Conservation (phyloP, 2,329 filamentous ascomycete genomes). For the Sporothrix brasiliensis region DNA sequence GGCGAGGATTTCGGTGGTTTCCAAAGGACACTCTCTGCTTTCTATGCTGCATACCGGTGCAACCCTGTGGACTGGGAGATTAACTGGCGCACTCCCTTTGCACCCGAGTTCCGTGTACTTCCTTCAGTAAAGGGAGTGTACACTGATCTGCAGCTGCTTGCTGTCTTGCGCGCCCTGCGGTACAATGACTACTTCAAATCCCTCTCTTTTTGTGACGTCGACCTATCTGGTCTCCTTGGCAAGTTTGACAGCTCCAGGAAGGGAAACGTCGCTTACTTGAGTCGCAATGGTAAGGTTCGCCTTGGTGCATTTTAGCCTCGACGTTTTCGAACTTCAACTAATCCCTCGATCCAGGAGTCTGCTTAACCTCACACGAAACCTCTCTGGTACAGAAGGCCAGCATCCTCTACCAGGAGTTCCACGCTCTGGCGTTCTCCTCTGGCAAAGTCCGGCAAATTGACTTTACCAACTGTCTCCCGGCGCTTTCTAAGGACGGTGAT, state of each 20-base stretch:
- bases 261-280: conserved; percentile 55
- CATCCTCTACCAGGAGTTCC: conserved; percentile 59
- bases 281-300: conserved; percentile 53
- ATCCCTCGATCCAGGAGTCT: conserved; percentile 46
- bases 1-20: conserved; percentile 59
- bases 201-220: conserved; percentile 58
- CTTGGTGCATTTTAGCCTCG: background rate
- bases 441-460: conserved; percentile 60
- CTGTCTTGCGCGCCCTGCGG: conserved; percentile 58
- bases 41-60: conserved; percentile 57
- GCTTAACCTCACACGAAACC: conserved; percentile 53
- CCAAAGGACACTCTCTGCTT: conserved; percentile 58
- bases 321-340: background rate
- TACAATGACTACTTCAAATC: conserved; percentile 64
- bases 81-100: conserved; percentile 50
- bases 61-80: conserved; percentile 56
- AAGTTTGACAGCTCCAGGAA: conserved; percentile 50
- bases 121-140: conserved; percentile 50
- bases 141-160: conserved; percentile 56
- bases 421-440: conserved; percentile 59
- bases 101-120: conserved; percentile 59
- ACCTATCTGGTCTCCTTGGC: conserved; percentile 50
- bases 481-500: conserved; percentile 16
- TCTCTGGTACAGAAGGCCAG: conserved; percentile 54
- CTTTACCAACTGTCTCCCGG: conserved; percentile 48